These are phyloP conservation scores for Malus sieversii DNA, from an alignment of 306 rosid genomes.

Conservation along the genomic window DNA sequence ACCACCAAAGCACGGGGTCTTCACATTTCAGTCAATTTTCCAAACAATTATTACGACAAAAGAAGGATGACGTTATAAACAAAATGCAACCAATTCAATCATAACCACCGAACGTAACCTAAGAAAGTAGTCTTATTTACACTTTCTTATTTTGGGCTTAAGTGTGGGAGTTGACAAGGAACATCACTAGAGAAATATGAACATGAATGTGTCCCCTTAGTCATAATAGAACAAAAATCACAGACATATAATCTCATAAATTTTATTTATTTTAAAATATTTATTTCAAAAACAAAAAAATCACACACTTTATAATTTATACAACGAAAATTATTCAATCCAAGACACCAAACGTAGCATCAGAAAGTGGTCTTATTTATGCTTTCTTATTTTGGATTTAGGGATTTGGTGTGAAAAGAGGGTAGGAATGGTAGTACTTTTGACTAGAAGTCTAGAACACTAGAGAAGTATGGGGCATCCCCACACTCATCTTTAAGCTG, in stretches of 20 bases:
- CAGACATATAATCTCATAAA: not conserved
- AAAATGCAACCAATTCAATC: not conserved
- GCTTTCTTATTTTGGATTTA: not conserved
- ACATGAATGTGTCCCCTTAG: not conserved
- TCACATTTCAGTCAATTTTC: too few species aligned
- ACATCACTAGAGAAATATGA: too few species aligned
- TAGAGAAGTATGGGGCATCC: not conserved
- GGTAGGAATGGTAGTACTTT: not conserved
- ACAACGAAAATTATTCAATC: not conserved
- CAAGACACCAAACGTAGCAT: not conserved
- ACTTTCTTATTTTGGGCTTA: not conserved
- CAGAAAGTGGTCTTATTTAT: not conserved
- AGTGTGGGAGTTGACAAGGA: not conserved
- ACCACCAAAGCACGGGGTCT: too few species aligned
- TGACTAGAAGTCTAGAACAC: not conserved
- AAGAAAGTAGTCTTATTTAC: not conserved
- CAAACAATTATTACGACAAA: not conserved
- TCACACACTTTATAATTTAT: too few species aligned
- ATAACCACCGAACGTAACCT: not conserved
- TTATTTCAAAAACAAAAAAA: not conserved
- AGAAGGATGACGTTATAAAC: not conserved
- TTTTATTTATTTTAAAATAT: too few species aligned
- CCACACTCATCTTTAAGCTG: not conserved
- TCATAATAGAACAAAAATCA: not conserved
- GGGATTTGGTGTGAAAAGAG: not conserved